Conservation (phyloP, 129 eudicot species). For the Chrysanthemum makinoi region DNA sequence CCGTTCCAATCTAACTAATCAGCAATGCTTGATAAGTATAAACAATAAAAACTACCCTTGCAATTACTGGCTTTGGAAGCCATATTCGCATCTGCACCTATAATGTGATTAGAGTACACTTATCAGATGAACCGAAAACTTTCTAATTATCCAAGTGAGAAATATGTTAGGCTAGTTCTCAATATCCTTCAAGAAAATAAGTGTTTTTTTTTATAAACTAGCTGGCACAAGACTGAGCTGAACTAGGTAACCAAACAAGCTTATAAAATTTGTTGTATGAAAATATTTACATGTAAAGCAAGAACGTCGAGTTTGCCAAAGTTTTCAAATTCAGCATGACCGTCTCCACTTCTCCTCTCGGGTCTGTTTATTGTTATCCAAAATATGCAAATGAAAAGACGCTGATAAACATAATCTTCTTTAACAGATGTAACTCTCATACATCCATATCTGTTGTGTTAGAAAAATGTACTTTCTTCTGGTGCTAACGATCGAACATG, state of each 20-base stretch:
- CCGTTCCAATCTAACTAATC: background rate
- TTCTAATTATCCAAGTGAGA: background rate
- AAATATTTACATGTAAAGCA: constrained; percentile 70
- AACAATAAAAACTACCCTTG: constrained; percentile 60
- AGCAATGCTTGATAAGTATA: constrained; percentile 1
- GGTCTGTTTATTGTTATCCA: constrained; percentile 98
- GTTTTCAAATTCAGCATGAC: constrained; percentile 72
- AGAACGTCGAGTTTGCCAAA: constrained; percentile 93
- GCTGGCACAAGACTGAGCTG: background rate
- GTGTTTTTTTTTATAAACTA: background rate
- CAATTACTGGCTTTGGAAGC: constrained; percentile 95
- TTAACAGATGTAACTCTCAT: too few relatives aligned
- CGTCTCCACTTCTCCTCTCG: constrained; percentile 86
- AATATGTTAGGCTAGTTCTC: too few relatives aligned
- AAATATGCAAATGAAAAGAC: constrained; percentile 11
- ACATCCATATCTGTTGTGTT: too few relatives aligned
- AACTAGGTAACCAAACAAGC: background rate
- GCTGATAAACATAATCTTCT: too few relatives aligned
- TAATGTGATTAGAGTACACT: constrained; percentile 8
- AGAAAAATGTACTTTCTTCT: too few relatives aligned
- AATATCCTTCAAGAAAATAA: background rate
- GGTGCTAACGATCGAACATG: too few relatives aligned
- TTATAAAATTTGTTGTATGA: background rate
- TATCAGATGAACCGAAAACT: background rate
- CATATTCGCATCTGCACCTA: constrained; percentile 95